Conservation (phyloP, 768 basidiomycete species). For the Kwoniella sp. region DNA sequence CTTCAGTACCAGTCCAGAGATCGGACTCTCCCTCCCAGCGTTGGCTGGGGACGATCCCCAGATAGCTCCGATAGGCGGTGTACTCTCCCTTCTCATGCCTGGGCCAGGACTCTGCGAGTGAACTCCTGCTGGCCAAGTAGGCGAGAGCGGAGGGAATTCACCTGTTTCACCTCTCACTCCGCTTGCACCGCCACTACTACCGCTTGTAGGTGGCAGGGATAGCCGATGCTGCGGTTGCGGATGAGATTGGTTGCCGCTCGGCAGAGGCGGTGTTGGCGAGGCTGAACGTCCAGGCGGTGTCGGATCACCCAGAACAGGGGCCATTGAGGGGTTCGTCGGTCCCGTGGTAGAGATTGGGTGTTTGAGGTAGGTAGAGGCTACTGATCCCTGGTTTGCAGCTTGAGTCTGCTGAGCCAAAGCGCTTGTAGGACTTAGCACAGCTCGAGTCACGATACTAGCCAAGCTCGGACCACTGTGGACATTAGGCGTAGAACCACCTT, state of each 20-base stretch:
- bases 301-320: neutral
- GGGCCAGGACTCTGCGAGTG: neutral
- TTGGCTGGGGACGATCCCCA: neutral
- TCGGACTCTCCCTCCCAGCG: neutral
- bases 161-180: neutral
- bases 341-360: slow-evolving; percentile 6
- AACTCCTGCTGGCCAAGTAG: slow-evolving; percentile 12
- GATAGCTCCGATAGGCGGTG: slow-evolving; percentile 10
- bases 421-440: slow-evolving; percentile 48
- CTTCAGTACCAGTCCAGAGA: slow-evolving; percentile 2
- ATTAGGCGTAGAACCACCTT: neutral
- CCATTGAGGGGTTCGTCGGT: neutral
- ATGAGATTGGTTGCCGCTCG: neutral
- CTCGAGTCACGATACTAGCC: slow-evolving; percentile 54
- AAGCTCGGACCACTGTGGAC: slow-evolving; percentile 42
- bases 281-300: neutral
- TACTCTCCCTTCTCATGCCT: slow-evolving; percentile 9
- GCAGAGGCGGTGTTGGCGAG: neutral
- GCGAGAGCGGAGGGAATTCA: slow-evolving; percentile 15
- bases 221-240: neutral
- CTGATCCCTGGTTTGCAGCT: slow-evolving; percentile 7
- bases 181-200: neutral
- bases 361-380: slow-evolving; percentile 13
- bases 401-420: slow-evolving; percentile 30
- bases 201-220: neutral